Evolutionary conservation across 768 basidiomycete genomes (phyloP).

Genomic region (Boletus insuetus): DNA sequence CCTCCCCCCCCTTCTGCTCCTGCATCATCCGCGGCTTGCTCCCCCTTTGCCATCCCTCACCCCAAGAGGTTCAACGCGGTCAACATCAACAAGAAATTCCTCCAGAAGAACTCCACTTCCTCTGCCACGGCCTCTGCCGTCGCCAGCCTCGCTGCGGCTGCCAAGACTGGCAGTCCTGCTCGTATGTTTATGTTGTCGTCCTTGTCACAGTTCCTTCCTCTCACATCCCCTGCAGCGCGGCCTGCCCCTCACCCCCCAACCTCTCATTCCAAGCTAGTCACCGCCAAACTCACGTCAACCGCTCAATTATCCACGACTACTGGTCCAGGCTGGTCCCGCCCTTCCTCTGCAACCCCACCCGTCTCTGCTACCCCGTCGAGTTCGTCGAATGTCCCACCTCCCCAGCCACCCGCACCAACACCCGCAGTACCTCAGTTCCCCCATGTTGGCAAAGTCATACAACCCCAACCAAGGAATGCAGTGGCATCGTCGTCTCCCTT

Average conservation of each 20-base stretch:
- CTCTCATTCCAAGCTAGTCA: conserved; percentile 79
- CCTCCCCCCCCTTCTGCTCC: conserved; percentile 7
- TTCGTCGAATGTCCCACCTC: conserved; percentile 43
- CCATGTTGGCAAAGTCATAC: conserved; percentile 64
- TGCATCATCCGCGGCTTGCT: conserved; percentile 1
- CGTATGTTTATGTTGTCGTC: conserved; percentile 51
- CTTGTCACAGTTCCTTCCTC: neutral
- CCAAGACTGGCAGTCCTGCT: conserved; percentile 51
- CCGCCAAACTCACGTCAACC: conserved; percentile 78
- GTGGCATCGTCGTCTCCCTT: conserved; percentile 30
- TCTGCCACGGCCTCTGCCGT: conserved; percentile 45
- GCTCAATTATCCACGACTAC: conserved; percentile 55
- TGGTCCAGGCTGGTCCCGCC: conserved; percentile 74
- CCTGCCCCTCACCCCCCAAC: conserved; percentile 51
- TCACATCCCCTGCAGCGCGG: conserved; percentile 45
- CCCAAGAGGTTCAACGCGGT: conserved; percentile 86
- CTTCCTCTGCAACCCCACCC: conserved; percentile 69
- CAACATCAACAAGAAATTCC: conserved; percentile 95
- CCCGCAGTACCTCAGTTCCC: conserved; percentile 49
- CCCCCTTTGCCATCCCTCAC: conserved; percentile 41
- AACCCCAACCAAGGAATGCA: conserved; percentile 52
- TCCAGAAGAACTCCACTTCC: conserved; percentile 79
- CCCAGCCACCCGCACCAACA: conserved; percentile 41
- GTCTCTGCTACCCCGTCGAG: conserved; percentile 47
- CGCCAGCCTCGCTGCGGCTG: conserved; percentile 37